Base-by-base conservation (phyloP, 1,284 basidiomycete genomes). In the Sutorius eximius region DNA sequence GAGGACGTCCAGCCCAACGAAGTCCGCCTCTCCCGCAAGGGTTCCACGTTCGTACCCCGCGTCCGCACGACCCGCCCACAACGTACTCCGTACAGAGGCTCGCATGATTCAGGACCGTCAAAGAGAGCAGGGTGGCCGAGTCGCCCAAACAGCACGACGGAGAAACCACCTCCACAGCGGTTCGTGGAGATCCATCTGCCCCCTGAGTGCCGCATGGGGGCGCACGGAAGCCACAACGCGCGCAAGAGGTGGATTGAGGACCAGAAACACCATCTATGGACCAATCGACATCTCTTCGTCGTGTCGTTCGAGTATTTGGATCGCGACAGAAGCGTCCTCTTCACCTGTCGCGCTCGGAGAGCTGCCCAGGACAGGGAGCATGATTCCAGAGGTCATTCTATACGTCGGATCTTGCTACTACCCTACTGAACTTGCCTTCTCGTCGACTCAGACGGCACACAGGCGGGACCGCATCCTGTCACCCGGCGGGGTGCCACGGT, bases 1-100 rank as follows among this genome's bases (percentile, higher is more conserved):
- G 77, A 79, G 61, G 77, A 79, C 60, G 56, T 60, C 2, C 77
- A 78, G 49, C 75, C 75, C n/a, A 78, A 77, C 56, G 74, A 78
- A 59, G 47, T 67, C 8, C 74, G 75, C 40, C 61, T 70, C 47
- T 52, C 70, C 32, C 67, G 70, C 42, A 77, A 77, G 56, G 75
- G 75, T 0, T 62, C 52, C 16, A 55, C 65, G 1, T 29, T 37
- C 9, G 57, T 78, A 2, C 77, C 77, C 3, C 55, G 55, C 16
- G 68, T 78, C 29, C 58, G 55, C 32, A 27, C 46, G 1, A 27
- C 49, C 18, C 48, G 32, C 37, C 42, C 49, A 13, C 6, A 13
- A 15, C 7, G 6, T 13, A 40, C 20, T 15, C 22, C 41, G 0
- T 32, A 49, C 40, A 38, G 27, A 34, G 24, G 27, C 30, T 32